Evolutionary conservation across 208 protist genomes (phyloP).

Genomic region (Jaenimonas drosophilae): DNA sequence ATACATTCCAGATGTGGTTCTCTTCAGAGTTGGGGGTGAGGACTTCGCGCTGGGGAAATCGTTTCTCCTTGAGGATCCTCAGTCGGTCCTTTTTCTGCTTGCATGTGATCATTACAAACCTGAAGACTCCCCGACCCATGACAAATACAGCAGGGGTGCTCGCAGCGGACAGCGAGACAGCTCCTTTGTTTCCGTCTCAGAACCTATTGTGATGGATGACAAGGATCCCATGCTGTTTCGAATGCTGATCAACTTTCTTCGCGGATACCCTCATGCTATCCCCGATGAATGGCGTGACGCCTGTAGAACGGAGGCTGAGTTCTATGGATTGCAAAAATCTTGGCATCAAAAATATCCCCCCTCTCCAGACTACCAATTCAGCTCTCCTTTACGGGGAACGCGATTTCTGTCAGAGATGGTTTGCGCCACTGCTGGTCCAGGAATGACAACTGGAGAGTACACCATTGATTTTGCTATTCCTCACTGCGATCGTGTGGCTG

Average conservation of each 20-base stretch:
- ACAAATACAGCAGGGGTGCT: background rate
- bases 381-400: slow-evolving; percentile 15
- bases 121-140: background rate
- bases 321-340: slow-evolving; percentile 1
- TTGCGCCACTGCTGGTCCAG: slow-evolving; percentile 34
- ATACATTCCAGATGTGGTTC: slow-evolving; percentile 1
- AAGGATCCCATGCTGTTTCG: background rate
- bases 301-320: background rate
- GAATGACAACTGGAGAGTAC: slow-evolving; percentile 22
- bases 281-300: background rate
- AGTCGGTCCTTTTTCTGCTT: background rate
- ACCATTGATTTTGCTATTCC: slow-evolving; percentile 32
- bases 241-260: background rate
- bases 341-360: background rate
- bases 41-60: background rate
- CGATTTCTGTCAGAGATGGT: slow-evolving; percentile 30
- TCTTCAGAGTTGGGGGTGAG: background rate
- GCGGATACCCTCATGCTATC: background rate
- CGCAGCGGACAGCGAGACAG: background rate
- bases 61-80: background rate
- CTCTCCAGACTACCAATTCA: slow-evolving; percentile 16
- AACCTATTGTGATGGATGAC: background rate
- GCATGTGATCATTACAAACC: slow-evolving; percentile 2
- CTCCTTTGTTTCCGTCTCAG: background rate
- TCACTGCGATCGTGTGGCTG: slow-evolving; percentile 36